Evolutionary conservation across 805 yeast species (phyloP).

Genomic region (Jamesozyma rosinii): DNA sequence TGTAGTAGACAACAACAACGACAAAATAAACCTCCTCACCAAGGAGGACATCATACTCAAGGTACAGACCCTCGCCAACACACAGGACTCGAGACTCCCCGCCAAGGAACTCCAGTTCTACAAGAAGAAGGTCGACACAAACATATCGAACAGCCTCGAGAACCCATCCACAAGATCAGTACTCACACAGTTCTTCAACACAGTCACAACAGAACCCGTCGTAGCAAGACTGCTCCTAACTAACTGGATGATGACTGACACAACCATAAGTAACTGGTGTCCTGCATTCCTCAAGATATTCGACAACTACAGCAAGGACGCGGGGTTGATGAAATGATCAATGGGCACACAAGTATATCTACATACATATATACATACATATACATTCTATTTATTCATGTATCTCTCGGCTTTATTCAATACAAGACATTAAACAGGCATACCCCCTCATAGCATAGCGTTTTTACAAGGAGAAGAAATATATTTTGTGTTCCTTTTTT

Average conservation of each 20-base stretch:
- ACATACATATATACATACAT: too few relatives aligned
- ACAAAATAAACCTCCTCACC: not conserved
- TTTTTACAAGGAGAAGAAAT: too few relatives aligned
- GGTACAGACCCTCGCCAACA: conserved; percentile 21
- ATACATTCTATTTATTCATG: too few relatives aligned
- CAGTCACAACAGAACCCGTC: conserved; percentile 15
- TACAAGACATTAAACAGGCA: too few relatives aligned
- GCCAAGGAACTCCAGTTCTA: conserved; percentile 38
- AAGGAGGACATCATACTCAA: conserved; percentile 15
- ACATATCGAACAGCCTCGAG: conserved; percentile 22
- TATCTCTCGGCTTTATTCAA: too few relatives aligned
- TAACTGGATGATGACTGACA: conserved; percentile 48
- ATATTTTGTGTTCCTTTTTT: too few relatives aligned
- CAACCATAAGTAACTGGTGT: conserved; percentile 57
- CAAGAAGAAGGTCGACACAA: conserved; percentile 32
- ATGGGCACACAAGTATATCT: too few relatives aligned
- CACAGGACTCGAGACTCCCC: conserved; percentile 28
- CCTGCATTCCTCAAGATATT: conserved; percentile 52
- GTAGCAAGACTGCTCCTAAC: conserved; percentile 32
- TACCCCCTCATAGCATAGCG: too few relatives aligned
- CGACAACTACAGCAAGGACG: conserved; percentile 26
- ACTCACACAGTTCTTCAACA: conserved; percentile 20
- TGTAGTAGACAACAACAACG: not conserved
- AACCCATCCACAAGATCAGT: conserved; percentile 24
- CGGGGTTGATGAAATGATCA: too few relatives aligned